Conservation (phyloP, 495 filamentous ascomycete genomes). For the Podospora bellae-mahoneyi region DNA sequence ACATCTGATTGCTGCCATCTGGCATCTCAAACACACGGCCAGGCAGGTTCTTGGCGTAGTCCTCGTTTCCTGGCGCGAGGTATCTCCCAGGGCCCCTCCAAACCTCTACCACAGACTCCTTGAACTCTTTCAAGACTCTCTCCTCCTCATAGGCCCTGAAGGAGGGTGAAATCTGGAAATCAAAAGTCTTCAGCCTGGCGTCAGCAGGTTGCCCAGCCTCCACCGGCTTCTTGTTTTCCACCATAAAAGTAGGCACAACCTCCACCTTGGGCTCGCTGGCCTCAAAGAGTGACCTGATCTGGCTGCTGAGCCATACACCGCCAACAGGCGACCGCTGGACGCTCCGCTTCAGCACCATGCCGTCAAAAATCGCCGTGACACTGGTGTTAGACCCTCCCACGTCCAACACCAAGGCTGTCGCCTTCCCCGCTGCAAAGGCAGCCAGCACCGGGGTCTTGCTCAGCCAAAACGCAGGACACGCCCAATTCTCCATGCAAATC, state of each 20-base stretch:
- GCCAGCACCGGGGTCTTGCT: constrained; percentile 56
- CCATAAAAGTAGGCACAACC: constrained; percentile 79
- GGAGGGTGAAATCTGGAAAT: constrained; percentile 60
- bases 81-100: constrained; percentile 81
- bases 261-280: constrained; percentile 73
- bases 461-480: constrained; percentile 87
- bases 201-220: constrained; percentile 78
- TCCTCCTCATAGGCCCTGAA: constrained; percentile 87
- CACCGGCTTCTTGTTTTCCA: constrained; percentile 79
- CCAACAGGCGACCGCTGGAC: constrained; percentile 78
- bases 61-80: constrained; percentile 59
- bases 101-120: constrained; percentile 91
- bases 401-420: constrained; percentile 87
- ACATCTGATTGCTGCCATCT: constrained; percentile 88
- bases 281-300: constrained; percentile 77
- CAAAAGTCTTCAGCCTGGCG: constrained; percentile 54
- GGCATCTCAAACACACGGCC: constrained; percentile 94
- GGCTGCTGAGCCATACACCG: constrained; percentile 83
- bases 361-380: constrained; percentile 89
- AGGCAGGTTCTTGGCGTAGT: constrained; percentile 59
- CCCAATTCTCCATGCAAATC: constrained; percentile 93
- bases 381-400: constrained; percentile 88
- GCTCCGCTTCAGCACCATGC: constrained; percentile 86
- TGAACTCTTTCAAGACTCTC: constrained; percentile 89
- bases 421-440: constrained; percentile 84